Conservation (phyloP, 257 asterid species). For the Solanum bulbocastanum region DNA sequence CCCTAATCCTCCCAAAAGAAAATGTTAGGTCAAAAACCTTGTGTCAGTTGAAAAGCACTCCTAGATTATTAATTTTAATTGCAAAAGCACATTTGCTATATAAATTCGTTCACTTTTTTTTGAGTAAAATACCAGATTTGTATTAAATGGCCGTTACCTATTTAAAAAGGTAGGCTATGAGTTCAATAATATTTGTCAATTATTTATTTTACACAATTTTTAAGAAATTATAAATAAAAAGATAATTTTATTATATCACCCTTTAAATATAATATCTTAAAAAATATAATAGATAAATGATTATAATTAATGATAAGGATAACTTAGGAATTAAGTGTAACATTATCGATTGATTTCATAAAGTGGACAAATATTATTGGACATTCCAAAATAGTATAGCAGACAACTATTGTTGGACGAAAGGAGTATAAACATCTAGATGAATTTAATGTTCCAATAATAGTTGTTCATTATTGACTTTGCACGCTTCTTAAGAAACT, state of each 20-base stretch:
- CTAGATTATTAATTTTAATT: neutral
- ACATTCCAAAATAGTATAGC: neutral
- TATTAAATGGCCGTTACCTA: neutral
- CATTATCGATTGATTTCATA: too few species aligned
- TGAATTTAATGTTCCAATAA: neutral
- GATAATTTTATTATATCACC: neutral
- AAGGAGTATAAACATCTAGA: too few species aligned
- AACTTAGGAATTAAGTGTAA: too few species aligned
- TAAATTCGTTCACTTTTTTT: neutral
- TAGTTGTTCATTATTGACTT: too few species aligned
- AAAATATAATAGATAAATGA: too few species aligned
- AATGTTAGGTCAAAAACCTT: neutral
- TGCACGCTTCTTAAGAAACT: neutral
- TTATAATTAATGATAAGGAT: neutral
- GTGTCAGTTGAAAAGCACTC: neutral
- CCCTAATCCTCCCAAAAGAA: neutral
- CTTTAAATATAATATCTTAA: too few species aligned
- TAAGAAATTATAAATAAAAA: too few species aligned
- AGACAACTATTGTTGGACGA: neutral
- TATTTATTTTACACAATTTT: accelerated
- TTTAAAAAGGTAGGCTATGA: neutral
- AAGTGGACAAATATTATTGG: too few species aligned
- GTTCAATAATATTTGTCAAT: accelerated
- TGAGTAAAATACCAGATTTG: neutral
- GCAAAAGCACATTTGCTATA: neutral